Evolutionary conservation across 352 stramenopile genomes (phyloP), one percentile per base, ranked within the genome.

Genomic region (Phytopythium mirpurense): DNA sequence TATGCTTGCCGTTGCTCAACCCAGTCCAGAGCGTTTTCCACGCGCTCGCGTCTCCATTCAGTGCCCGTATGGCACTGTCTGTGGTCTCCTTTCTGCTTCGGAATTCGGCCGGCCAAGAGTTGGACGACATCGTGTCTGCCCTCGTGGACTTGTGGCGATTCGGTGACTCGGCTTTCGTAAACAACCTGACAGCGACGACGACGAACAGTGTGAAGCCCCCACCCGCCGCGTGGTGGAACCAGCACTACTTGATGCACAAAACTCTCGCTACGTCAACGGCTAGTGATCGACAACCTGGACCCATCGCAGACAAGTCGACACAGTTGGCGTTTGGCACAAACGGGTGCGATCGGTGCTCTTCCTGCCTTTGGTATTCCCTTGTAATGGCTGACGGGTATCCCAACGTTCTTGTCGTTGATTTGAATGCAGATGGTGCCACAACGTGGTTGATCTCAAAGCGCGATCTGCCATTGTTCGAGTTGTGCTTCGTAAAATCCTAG

Each of bases 401-500:
- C 9, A 19, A 42, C n/a, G 16, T 11, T 23, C 0, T n/a, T n/a
- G 29, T 43, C 15, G n/a, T 36, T 21, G 43, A 27, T 27, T 10
- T 12, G 18, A 3, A 12, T 44, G 48, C 47, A 84, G 73, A 11
- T 84, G 70, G 70, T 64, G 57, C 18, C 21, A 36, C 23, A 21
- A 27, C 16, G 48, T 45, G 1, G 24, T 26, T 34, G 24, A 44
- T 29, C 3, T 18, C 2, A 14, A 21, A 2, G 8, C 23, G 27
- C 59, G 71, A 29, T 46, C 36, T 19, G 16, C 44, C 11, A 36
- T 82, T 36, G 40, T 78, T 18, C 37, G 15, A 18, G 41, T 78
- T 2, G 9, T 84, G 34, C 47, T 82, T 14, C 56, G 41, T 6
- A 82, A 82, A 56, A 56, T 82, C 26, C 65, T 82, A 44, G 66